phyloP scores from a whole-genome alignment of 306 rosid genomes.

The Biancaea sappan region DNA sequence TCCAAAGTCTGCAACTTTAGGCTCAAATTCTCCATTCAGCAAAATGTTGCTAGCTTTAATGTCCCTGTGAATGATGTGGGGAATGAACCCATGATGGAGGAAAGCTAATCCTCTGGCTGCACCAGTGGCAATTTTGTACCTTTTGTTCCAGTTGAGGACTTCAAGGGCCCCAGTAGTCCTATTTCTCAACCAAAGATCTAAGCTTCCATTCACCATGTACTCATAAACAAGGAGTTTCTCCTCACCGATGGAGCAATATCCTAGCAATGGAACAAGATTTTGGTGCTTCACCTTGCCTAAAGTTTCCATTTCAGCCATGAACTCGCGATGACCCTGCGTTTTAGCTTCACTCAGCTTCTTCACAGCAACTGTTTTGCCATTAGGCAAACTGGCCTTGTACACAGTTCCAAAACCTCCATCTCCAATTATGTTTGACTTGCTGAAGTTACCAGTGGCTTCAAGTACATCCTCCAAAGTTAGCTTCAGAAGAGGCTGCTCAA shows the following conservation, averaged over 20 bases:
- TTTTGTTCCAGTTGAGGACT: constrained; percentile 82
- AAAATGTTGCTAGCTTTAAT: constrained; percentile 93
- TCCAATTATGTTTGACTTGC: constrained; percentile 93
- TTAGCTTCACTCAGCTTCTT: constrained; percentile 95
- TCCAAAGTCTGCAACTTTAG: constrained; percentile 94
- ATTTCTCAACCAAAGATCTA: constrained; percentile 92
- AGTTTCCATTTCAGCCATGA: constrained; percentile 98
- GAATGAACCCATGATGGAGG: constrained; percentile 91
- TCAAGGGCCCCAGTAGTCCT: constrained; percentile 76
- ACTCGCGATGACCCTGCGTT: constrained; percentile 93
- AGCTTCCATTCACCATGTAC: constrained; percentile 94
- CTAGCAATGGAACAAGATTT: constrained; percentile 84
- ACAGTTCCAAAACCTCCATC: constrained; percentile 99
- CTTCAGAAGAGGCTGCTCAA: constrained; percentile 93
- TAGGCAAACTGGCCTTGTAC: constrained; percentile 82
- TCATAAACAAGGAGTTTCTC: constrained; percentile 96
- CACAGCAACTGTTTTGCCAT: constrained; percentile 81
- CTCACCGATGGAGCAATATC: constrained; percentile 90
- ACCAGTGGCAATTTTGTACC: constrained; percentile 71
- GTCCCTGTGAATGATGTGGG: constrained; percentile 96
- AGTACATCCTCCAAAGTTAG: constrained; percentile 75
- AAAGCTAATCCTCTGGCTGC: constrained; percentile 87
- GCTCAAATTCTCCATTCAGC: constrained; percentile 83
- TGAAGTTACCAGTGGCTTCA: constrained; percentile 91
- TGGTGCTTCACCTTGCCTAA: constrained; percentile 94